Base-by-base conservation (phyloP, 352 stramenopile species). In the Pythium monospermum region DNA sequence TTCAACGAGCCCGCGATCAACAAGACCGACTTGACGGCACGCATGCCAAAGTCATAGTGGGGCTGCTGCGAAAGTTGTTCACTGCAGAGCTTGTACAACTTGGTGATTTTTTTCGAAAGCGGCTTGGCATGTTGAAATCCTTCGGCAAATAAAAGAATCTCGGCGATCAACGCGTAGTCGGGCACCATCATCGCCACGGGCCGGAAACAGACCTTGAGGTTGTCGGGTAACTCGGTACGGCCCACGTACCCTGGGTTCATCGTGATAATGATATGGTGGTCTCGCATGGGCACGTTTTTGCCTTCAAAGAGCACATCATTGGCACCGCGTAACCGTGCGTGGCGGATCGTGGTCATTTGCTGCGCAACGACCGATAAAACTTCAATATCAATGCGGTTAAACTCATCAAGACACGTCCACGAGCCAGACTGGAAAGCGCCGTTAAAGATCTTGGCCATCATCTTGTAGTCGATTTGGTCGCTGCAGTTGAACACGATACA, bases 401-500 rank as follows among this genome's bases (percentile, higher is more conserved):
- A 96, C 43, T 96, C 87, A 48, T 96, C 87, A 21, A 96, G 57
- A 45, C 87, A 96, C 2, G 71, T 67, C 87, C 87, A 96, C 19
- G 69, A 71, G 4, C 87, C 84, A 3, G 76, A 71, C 56, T 92
- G 79, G 22, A 81, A 65, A 11, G 91, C 71, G 21, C 85, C 85
- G 40, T 91, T 90, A 30, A 93, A 90, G 27, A 95, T 83, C 41
- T 79, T 91, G n/a, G 68, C 83, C 71, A 93, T 83, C 65, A 88
- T 89, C 49, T 80, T 86, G 63, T 87, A 90, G 53, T 87, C 96
- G 70, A 98, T 97, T 67, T 98, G 90, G 53, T 97, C 93, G 26
- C 83, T 96, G 70, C 94, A 98, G 59, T 98, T 98, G 59, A 97
- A 97, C 16, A 98, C 93, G 52, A 98, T 97, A 51, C 88, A 97